phyloP scores from a whole-genome alignment of 2,329 filamentous ascomycete genomes.

The Colletotrichum higginsianum region DNA sequence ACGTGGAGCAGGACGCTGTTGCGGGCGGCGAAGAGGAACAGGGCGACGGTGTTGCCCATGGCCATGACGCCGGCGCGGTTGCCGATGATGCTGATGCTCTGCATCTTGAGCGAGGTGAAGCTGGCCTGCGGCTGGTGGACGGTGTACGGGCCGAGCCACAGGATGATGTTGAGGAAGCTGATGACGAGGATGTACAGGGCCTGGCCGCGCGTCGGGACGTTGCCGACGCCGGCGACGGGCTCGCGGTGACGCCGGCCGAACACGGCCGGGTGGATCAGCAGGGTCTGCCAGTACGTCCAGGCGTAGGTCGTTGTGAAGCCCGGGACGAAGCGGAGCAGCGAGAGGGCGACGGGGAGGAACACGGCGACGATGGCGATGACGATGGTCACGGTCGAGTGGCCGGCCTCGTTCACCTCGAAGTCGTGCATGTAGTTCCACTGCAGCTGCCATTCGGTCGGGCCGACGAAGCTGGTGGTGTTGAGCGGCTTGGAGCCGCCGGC shows the following conservation, averaged over 20 bases:
- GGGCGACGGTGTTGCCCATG: slow-evolving; percentile 29
- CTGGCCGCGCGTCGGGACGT: slow-evolving; percentile 55
- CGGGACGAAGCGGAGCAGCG: slow-evolving; percentile 54
- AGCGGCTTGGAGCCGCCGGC: slow-evolving; percentile 44
- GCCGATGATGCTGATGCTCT: slow-evolving; percentile 51
- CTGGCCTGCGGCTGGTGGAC: slow-evolving; percentile 48
- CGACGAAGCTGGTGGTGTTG: slow-evolving; percentile 23
- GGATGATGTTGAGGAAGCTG: slow-evolving; percentile 52
- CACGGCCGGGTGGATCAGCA: slow-evolving; percentile 49
- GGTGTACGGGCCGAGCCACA: slow-evolving; percentile 51
- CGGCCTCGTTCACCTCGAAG: slow-evolving; percentile 62
- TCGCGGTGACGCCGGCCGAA: slow-evolving; percentile 52
- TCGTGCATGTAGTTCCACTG: slow-evolving; percentile 68
- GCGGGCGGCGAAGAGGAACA: slow-evolving; percentile 28
- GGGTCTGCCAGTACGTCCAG: slow-evolving; percentile 41
- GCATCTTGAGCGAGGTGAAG: slow-evolving; percentile 45
- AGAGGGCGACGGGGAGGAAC: slow-evolving; percentile 50
- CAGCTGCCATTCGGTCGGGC: slow-evolving; percentile 21
- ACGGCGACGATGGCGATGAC: slow-evolving; percentile 49
- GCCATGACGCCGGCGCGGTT: slow-evolving; percentile 37
- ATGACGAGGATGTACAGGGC: slow-evolving; percentile 52
- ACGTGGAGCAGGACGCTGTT: slow-evolving; percentile 29
- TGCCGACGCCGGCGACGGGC: slow-evolving; percentile 49
- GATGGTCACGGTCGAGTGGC: slow-evolving; percentile 45
- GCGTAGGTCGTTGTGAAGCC: slow-evolving; percentile 42